Conservation (phyloP, 768 basidiomycete species). For the Collybia sordida region DNA sequence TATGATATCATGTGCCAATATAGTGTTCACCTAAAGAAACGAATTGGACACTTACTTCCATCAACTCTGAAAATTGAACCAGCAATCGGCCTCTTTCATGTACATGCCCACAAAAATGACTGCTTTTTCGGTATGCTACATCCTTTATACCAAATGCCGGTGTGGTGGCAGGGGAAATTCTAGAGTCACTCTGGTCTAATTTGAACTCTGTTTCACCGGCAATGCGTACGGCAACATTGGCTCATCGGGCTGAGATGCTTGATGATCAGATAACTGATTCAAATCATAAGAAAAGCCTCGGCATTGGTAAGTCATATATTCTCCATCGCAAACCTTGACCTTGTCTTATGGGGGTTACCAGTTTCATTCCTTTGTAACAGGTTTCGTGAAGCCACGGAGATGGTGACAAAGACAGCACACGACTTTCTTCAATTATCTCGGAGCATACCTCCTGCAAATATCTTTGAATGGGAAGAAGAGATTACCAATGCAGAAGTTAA, state of each 20-base stretch:
- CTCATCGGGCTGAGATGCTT: neutral
- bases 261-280: neutral
- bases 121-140: no score
- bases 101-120: no score
- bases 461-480: neutral
- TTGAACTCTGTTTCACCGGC: neutral
- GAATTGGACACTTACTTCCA: neutral
- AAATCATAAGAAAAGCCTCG: neutral
- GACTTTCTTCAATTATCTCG: neutral
- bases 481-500: neutral
- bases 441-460: neutral
- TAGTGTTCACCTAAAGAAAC: neutral
- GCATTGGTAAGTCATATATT: no score
- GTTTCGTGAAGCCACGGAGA: neutral
- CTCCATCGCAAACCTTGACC: no score
- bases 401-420: neutral
- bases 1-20: no score
- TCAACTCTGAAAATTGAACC: neutral
- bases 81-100: no score
- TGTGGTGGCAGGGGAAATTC: no score
- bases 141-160: no score
- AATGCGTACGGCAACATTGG: neutral
- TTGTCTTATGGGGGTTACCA: no score
- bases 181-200: neutral
- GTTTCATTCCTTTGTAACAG: neutral